Evolutionary conservation across 129 eudicot genomes (phyloP).

Genomic region (Arctium lappa): DNA sequence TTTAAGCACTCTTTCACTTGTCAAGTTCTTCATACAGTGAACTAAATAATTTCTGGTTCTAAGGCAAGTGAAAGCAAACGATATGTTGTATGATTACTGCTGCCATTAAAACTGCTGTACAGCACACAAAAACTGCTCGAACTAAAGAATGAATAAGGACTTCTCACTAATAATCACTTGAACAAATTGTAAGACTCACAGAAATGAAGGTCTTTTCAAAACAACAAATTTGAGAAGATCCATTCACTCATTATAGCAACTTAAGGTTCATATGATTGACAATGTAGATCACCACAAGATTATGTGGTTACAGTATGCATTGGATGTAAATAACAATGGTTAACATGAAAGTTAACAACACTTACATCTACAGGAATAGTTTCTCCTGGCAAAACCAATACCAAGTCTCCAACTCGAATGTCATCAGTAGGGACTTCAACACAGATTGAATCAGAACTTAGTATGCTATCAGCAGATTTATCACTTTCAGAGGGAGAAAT

Average conservation of each 20-base stretch:
- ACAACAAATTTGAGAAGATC: neutral
- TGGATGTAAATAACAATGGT: conserved; percentile 11
- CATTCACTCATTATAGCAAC: neutral
- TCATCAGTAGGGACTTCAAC: conserved; percentile 89
- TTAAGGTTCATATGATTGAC: neutral
- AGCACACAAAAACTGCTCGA: too few relatives aligned
- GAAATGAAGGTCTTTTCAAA: neutral
- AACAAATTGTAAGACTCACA: neutral
- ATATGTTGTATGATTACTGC: neutral
- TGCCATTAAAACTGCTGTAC: neutral
- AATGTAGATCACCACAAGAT: neutral
- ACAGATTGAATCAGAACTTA: conserved; percentile 74
- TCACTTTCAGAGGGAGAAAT: conserved; percentile 73
- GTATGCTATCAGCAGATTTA: conserved; percentile 37
- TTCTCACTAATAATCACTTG: neutral
- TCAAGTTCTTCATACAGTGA: neutral
- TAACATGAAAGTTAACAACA: conserved; percentile 20
- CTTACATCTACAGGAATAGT: conserved; percentile 95
- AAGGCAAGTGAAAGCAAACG: neutral
- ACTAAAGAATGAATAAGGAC: neutral
- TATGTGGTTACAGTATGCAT: neutral
- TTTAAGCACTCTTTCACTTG: neutral
- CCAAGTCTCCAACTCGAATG: conserved; percentile 68
- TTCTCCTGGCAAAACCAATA: conserved; percentile 95
- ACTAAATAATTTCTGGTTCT: neutral